Evolutionary conservation across 1,284 basidiomycete genomes (phyloP).

Genomic region (Boletus smithii): DNA sequence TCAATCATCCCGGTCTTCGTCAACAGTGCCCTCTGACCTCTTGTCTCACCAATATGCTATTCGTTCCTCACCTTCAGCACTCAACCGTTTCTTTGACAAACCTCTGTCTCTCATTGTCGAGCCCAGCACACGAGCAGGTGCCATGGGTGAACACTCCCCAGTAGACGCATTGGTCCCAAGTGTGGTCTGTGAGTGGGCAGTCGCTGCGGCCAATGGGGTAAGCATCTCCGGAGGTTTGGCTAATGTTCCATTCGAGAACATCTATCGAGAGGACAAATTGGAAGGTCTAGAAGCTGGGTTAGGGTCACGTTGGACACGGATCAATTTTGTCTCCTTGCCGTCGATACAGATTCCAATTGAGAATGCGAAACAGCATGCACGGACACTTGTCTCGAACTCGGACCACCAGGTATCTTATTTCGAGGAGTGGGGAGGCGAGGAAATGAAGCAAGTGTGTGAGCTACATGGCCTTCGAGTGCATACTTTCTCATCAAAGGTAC

Average conservation of each 20-base stretch:
- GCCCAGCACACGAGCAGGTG: constrained; percentile 80
- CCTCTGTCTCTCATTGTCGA: constrained; percentile 82
- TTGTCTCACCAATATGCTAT: constrained; percentile 80
- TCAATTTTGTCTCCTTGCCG: constrained; percentile 78
- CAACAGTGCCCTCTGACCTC: constrained; percentile 37
- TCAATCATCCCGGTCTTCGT: constrained; percentile 4
- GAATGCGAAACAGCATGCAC: constrained; percentile 59
- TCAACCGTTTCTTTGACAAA: constrained; percentile 95
- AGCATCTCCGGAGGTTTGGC: constrained; percentile 26
- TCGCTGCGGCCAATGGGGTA: constrained; percentile 34
- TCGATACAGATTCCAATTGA: constrained; percentile 56
- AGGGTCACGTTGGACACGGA: constrained; percentile 50
- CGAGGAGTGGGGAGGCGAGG: constrained; percentile 82
- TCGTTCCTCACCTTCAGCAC: constrained; percentile 64
- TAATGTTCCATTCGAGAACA: constrained; percentile 12
- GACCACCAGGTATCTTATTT: constrained; percentile 88
- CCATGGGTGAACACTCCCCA: constrained; percentile 91
- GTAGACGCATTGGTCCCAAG: constrained; percentile 91
- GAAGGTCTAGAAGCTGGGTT: constrained; percentile 11
- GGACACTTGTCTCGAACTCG: constrained; percentile 69
- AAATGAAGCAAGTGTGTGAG: constrained; percentile 82
- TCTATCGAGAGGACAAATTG: constrained; percentile 4
- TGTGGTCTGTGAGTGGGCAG: constrained; percentile 83
- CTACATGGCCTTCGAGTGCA: constrained; percentile 9
- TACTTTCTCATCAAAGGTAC: background rate